Percentiles rank a stretch among this genome's conserved stretches.
phyloP scores from a whole-genome alignment of 1,284 basidiomycete species.

The Hymenochaete sp. region DNA sequence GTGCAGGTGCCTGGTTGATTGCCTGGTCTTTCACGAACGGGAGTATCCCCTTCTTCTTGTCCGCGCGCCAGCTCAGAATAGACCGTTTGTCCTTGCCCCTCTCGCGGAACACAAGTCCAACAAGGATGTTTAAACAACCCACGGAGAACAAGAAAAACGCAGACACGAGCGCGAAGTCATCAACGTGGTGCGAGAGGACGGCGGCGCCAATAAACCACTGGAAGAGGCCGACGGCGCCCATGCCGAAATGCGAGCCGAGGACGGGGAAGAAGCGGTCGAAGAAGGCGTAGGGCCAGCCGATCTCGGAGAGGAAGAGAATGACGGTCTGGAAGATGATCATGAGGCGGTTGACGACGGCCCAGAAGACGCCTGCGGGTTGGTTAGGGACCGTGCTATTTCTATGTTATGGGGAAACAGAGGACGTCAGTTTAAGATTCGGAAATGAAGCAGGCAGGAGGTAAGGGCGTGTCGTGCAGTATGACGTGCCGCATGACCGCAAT shows the following conservation, averaged over 20 bases:
- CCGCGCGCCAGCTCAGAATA: conserved; percentile 55
- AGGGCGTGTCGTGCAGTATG: too few relatives aligned
- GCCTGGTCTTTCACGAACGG: conserved; percentile 38
- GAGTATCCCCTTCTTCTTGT: conserved; percentile 43
- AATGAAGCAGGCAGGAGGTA: too few relatives aligned
- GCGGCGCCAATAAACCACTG: conserved; percentile 74
- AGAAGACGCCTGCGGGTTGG: conserved; percentile 79
- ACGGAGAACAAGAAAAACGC: conserved; percentile 82
- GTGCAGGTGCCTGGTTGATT: conserved; percentile 11
- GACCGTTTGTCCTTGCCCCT: conserved; percentile 54
- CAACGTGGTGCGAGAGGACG: conserved; percentile 74
- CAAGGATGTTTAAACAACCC: conserved; percentile 74
- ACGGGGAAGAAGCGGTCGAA: conserved; percentile 81
- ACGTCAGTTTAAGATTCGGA: conserved; percentile 5
- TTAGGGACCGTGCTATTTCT: conserved; percentile 76
- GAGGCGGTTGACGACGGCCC: conserved; percentile 75
- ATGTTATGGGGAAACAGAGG: conserved; percentile 5
- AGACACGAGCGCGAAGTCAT: conserved; percentile 72
- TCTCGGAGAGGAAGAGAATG: conserved; percentile 67
- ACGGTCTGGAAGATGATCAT: conserved; percentile 73
- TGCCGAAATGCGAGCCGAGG: conserved; percentile 72
- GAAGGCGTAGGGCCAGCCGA: conserved; percentile 65
- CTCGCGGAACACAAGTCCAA: conserved; percentile 67
- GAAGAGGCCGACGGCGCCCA: conserved; percentile 76
- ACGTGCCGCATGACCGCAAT: too few relatives aligned